Evolutionary conservation across 2,329 filamentous ascomycete genomes (phyloP).

Genomic region (Penicillium brasilianum): DNA sequence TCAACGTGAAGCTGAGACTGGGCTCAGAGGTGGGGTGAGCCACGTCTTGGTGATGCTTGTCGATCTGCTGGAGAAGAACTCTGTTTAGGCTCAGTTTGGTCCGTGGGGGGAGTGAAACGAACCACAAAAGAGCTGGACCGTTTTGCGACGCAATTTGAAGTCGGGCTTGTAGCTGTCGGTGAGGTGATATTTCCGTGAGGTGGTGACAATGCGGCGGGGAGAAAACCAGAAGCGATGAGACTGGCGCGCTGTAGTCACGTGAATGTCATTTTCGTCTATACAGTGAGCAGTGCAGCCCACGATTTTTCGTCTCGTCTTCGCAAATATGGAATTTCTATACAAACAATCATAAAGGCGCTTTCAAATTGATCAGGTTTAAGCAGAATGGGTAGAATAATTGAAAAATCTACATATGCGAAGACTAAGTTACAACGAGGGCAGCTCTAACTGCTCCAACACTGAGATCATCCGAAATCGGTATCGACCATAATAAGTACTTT

Average conservation of each 20-base stretch:
- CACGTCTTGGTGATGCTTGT: conserved; percentile 9
- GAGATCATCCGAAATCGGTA: too few species aligned
- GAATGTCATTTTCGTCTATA: conserved; percentile 2
- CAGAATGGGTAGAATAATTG: too few species aligned
- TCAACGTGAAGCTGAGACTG: conserved; percentile 2
- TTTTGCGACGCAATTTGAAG: neutral
- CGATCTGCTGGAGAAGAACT: conserved; percentile 9
- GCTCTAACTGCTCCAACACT: too few species aligned
- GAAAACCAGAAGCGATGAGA: conserved; percentile 1
- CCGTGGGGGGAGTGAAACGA: conserved; percentile 34
- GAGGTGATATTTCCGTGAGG: neutral
- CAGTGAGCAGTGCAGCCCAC: neutral
- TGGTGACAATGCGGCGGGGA: conserved; percentile 12
- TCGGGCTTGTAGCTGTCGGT: neutral
- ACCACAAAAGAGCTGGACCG: neutral
- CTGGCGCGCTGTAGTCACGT: conserved; percentile 19
- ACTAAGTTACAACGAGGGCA: too few species aligned
- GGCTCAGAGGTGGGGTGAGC: conserved; percentile 2
- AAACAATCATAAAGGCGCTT: too few species aligned
- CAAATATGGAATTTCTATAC: too few species aligned
- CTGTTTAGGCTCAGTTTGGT: conserved; percentile 27
- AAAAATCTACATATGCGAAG: too few species aligned
- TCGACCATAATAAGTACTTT: too few species aligned
- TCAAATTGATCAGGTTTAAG: too few species aligned
- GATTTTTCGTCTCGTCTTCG: too few species aligned